Conservation (phyloP, 2,329 filamentous ascomycete species). For the Podosphaera fusca region DNA sequence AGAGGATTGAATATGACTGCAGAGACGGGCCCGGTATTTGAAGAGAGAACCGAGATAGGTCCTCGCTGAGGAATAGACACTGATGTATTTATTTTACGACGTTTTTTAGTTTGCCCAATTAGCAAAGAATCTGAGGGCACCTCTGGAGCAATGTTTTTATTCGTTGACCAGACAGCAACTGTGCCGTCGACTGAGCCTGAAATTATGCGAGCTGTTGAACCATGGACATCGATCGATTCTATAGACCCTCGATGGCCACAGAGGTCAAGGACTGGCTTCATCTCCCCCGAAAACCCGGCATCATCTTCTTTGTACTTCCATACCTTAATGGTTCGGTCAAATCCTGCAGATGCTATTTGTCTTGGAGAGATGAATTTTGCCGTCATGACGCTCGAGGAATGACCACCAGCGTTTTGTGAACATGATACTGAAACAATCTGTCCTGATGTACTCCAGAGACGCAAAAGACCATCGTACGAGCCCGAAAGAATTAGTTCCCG, state of each 20-base stretch:
- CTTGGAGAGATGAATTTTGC: slow-evolving; percentile 60
- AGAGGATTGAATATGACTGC: slow-evolving; percentile 65
- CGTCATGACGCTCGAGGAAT: slow-evolving; percentile 56
- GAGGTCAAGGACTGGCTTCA: slow-evolving; percentile 57
- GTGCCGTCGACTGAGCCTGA: slow-evolving; percentile 66
- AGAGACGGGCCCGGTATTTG: slow-evolving; percentile 50
- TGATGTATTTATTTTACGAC: slow-evolving; percentile 41
- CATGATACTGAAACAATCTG: slow-evolving; percentile 58
- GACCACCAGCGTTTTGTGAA: slow-evolving; percentile 42
- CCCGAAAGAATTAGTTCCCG: slow-evolving; percentile 67
- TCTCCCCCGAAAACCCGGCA: slow-evolving; percentile 27
- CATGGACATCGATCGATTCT: slow-evolving; percentile 52
- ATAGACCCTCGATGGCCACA: slow-evolving; percentile 61
- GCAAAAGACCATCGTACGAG: slow-evolving; percentile 71
- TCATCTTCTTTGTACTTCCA: slow-evolving; percentile 66
- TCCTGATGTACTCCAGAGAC: slow-evolving; percentile 80
- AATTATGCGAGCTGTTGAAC: slow-evolving; percentile 51
- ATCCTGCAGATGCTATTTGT: slow-evolving; percentile 59
- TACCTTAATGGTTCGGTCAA: slow-evolving; percentile 67
- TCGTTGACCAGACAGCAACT: slow-evolving; percentile 74
- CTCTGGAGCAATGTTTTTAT: slow-evolving; percentile 50
- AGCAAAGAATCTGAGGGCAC: slow-evolving; percentile 49
- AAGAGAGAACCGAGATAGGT: slow-evolving; percentile 47
- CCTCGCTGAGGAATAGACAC: slow-evolving; percentile 42
- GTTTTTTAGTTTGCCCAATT: slow-evolving; percentile 45